Base-by-base conservation (phyloP, 2,329 filamentous ascomycete species). In the Exophiala lecanii-corni region DNA sequence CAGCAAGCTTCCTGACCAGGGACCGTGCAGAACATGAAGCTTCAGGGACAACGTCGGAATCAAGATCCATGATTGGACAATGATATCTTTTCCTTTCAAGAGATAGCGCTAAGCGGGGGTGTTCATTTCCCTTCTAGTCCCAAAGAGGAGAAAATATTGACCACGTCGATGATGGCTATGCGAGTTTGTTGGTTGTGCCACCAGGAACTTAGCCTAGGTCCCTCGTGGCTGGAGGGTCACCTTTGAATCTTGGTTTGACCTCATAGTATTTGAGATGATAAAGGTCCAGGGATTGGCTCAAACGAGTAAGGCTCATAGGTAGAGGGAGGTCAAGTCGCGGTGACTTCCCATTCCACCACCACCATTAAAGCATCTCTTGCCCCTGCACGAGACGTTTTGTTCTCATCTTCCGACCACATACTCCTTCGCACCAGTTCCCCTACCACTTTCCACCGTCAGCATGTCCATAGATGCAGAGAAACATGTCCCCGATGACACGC, bases 381-480 rank as follows among this genome's bases (percentile, higher is more conserved):
- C 23, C 23, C 23, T n/a, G n/a, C n/a, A n/a, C n/a, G n/a, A n/a
- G n/a, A n/a, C n/a, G n/a, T n/a, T n/a, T n/a, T n/a, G n/a, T n/a
- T n/a, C n/a, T n/a, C n/a, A n/a, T n/a, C n/a, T n/a, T n/a, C n/a
- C n/a, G n/a, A n/a, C n/a, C n/a, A n/a, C n/a, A n/a, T n/a, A n/a
- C n/a, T n/a, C n/a, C n/a, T n/a, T n/a, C n/a, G n/a, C n/a, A n/a
- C n/a, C n/a, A n/a, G n/a, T n/a, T n/a, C n/a, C n/a, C n/a, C n/a
- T n/a, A n/a, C n/a, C n/a, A n/a, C n/a, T n/a, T n/a, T n/a, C n/a
- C n/a, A n/a, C n/a, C 7, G 13, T n/a, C 36, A 36, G 16, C 36
- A 52, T 52, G 50, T 20, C 28, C 19, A 17, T 40, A 36, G 46
- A 49, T 32, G 21, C 46, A 12, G 47, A 52, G 41, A 52, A 52